Evolutionary conservation across 768 basidiomycete genomes (phyloP), one percentile per base, ranked within the genome.

Genomic region (Xerocomus brunneocitrinus): DNA sequence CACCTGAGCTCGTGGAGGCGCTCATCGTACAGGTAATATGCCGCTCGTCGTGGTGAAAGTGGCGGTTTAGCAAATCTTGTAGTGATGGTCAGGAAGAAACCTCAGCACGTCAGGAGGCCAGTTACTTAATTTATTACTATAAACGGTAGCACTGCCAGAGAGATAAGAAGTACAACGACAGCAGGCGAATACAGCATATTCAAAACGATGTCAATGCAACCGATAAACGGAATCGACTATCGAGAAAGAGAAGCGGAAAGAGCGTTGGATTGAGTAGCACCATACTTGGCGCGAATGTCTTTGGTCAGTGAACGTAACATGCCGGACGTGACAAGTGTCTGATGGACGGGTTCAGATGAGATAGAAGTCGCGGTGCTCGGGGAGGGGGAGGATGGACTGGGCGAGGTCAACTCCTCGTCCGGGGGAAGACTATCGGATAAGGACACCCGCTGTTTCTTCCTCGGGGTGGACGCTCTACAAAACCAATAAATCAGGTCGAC

Each of bases 301-400:
- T 56, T 66, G 41, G 68, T 65, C 47, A 69, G 28, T 5, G 66
- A 64, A 34, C 83, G 80, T 46, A 88, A 64, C 85, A 87, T 87
- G 14, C 81, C 80, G 25, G 82, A 71, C 3, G 84, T 87, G 34
- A 86, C 77, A 19, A 71, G 55, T 16, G 76, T 71, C 14, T 41
- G 56, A 13, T 62, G 58, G 22, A 74, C 67, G 3, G 53, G 48
- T 32, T 68, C 70, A 9, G 73, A 68, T 28, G 66, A 59, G 5
- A 75, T 67, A 1, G 78, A 77, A 0, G 75, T 76, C 42, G 75
- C 74, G 22, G 67, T 67, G 35, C 79, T 81, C 0, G 76, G 76
- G 2, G 82, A 78, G 8, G 79, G 76, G 0, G 78, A 76, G 8
- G 59, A 48, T 16, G 49, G 58, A 44, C 57, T 60, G 5, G 35